Conservation (phyloP, 768 basidiomycete genomes). For the Royoungia palumana region DNA sequence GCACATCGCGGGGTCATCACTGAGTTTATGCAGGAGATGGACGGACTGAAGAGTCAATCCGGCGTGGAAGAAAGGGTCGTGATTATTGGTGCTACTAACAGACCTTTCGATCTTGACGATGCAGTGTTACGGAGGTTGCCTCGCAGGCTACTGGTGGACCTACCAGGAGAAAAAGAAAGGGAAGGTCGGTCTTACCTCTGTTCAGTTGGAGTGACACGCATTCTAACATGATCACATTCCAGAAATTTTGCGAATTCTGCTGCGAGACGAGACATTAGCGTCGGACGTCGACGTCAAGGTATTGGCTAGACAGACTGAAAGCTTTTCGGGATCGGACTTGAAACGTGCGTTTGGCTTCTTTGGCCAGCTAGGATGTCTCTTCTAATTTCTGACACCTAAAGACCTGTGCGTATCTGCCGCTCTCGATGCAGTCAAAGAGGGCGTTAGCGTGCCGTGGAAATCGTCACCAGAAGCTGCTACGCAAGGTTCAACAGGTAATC, state of each 20-base stretch:
- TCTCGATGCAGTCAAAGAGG: conserved; percentile 86
- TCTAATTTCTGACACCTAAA: conserved; percentile 31
- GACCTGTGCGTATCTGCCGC: conserved; percentile 93
- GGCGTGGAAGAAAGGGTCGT: conserved; percentile 73
- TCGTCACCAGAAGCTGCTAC: conserved; percentile 5
- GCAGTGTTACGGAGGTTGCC: conserved; percentile 88
- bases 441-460: conserved; percentile 76
- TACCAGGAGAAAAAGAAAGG: conserved; percentile 83
- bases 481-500: conserved; percentile 1
- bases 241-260: conserved; percentile 87
- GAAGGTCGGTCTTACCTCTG: conserved; percentile 52
- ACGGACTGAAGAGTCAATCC: conserved; percentile 67
- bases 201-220: not conserved
- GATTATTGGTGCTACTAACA: conserved; percentile 91
- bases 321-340: conserved; percentile 91
- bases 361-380: not conserved
- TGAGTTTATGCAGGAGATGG: conserved; percentile 97
- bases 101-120: conserved; percentile 88
- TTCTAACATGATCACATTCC: conserved; percentile 6
- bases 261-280: conserved; percentile 74
- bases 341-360: conserved; percentile 62
- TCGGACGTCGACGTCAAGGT: conserved; percentile 56
- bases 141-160: conserved; percentile 80
- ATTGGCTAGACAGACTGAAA: conserved; percentile 71
- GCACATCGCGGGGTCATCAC: conserved; percentile 88